Conservation (phyloP, 331 rosid species). For the Erythrophleum ivorense region DNA sequence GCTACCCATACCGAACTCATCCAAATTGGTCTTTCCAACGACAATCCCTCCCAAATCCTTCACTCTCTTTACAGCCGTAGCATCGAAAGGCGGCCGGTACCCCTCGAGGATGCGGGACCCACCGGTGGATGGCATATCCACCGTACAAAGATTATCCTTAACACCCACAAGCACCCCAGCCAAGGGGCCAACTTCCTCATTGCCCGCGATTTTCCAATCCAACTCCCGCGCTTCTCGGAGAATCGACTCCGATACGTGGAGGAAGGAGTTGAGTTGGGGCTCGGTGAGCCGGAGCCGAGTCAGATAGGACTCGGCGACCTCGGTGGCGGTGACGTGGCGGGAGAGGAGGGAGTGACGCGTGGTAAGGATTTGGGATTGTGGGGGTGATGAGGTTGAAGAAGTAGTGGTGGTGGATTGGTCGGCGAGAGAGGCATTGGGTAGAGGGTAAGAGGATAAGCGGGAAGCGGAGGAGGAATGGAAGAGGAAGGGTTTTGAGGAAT, state of each 20-base stretch:
- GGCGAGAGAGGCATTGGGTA: conserved; percentile 50
- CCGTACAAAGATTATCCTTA: conserved; percentile 88
- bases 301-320: conserved; percentile 67
- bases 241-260: conserved; percentile 67
- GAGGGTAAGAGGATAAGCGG: conserved; percentile 54
- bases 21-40: conserved; percentile 93
- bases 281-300: conserved; percentile 72
- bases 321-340: conserved; percentile 64
- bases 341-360: conserved; percentile 81
- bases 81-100: conserved; percentile 85
- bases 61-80: conserved; percentile 79
- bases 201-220: conserved; percentile 56
- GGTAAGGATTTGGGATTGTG: conserved; percentile 80
- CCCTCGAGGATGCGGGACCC: conserved; percentile 83
- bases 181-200: conserved; percentile 74
- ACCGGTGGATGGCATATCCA: conserved; percentile 87
- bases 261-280: conserved; percentile 81
- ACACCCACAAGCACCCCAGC: conserved; percentile 88
- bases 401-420: conserved; percentile 49
- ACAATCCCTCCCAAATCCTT: conserved; percentile 83
- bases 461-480: conserved; percentile 42
- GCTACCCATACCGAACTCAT: conserved; percentile 99
- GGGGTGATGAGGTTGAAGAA: conserved; percentile 40
- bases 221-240: conserved; percentile 59
- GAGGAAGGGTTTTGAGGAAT: conserved; percentile 45